phyloP scores from a whole-genome alignment of 495 filamentous ascomycete species.

The Podospora australis region DNA sequence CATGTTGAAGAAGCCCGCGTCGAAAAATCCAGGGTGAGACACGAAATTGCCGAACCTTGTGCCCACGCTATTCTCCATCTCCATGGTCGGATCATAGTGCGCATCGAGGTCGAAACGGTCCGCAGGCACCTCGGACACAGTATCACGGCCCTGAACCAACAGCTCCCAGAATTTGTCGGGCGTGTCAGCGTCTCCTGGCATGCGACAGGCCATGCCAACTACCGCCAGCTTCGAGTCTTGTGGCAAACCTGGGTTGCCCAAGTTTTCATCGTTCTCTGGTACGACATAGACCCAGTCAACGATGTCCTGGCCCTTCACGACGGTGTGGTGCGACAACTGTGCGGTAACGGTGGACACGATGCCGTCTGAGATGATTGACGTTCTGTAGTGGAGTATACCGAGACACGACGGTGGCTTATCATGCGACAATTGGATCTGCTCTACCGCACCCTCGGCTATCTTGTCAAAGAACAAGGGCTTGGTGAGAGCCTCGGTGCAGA shows the following conservation, averaged over 20 bases:
- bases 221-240: constrained; percentile 54
- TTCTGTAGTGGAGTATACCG: no score
- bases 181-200: constrained; percentile 60
- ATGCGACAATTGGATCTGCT: no score
- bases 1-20: constrained; percentile 91
- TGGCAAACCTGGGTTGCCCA: constrained; percentile 38
- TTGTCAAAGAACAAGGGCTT: no score
- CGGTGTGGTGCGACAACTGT: no score
- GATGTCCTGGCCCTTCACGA: no score
- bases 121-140: constrained; percentile 54
- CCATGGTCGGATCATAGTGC: constrained; percentile 73
- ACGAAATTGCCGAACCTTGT: constrained; percentile 88
- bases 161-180: constrained; percentile 69
- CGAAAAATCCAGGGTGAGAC: constrained; percentile 76
- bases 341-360: no score
- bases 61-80: constrained; percentile 69
- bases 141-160: constrained; percentile 57
- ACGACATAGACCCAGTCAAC: no score
- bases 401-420: no score
- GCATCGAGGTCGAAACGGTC: constrained; percentile 75
- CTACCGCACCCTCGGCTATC: no score
- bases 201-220: constrained; percentile 69
- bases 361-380: no score
- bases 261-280: constrained; percentile 22
- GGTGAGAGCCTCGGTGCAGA: no score